Evolutionary conservation across 1,284 basidiomycete genomes (phyloP).

Genomic region (Papiliotrema flavescens): DNA sequence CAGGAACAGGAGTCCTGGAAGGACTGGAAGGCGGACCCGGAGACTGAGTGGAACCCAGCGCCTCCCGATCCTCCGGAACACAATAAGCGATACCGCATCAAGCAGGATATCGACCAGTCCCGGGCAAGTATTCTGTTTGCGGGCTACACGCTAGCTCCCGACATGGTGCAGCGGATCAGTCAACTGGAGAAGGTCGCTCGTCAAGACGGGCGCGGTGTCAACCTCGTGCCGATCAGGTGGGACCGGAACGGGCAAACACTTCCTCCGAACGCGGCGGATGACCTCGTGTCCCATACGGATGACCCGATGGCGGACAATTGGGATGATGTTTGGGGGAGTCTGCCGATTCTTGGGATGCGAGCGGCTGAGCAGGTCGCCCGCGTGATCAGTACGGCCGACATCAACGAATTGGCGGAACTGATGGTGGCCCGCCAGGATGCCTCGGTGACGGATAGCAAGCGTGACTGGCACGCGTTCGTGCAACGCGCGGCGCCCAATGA

Average conservation of each 20-base stretch:
- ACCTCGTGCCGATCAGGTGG: background rate
- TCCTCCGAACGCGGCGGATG: background rate
- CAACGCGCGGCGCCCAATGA: background rate
- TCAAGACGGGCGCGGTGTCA: background rate
- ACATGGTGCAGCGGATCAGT: background rate
- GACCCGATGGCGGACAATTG: background rate
- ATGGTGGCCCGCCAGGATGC: background rate
- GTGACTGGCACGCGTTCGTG: background rate
- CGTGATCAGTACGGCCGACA: background rate
- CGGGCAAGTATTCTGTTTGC: background rate
- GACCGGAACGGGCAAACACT: background rate
- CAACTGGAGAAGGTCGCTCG: background rate
- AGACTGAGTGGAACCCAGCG: background rate
- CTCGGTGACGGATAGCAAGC: background rate
- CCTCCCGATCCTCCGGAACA: background rate
- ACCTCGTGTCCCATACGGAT: background rate
- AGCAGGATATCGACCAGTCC: background rate
- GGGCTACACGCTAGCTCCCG: background rate
- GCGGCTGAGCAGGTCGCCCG: background rate
- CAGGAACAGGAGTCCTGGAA: background rate
- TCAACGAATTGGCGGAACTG: background rate
- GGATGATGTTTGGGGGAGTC: conserved; percentile 2
- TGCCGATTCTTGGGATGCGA: background rate
- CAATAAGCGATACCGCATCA: background rate
- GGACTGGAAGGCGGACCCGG: background rate